Percentiles rank a stretch among this genome's conserved stretches.
phyloP scores from a whole-genome alignment of 805 yeast species.

The Blastobotrys attinorum region DNA sequence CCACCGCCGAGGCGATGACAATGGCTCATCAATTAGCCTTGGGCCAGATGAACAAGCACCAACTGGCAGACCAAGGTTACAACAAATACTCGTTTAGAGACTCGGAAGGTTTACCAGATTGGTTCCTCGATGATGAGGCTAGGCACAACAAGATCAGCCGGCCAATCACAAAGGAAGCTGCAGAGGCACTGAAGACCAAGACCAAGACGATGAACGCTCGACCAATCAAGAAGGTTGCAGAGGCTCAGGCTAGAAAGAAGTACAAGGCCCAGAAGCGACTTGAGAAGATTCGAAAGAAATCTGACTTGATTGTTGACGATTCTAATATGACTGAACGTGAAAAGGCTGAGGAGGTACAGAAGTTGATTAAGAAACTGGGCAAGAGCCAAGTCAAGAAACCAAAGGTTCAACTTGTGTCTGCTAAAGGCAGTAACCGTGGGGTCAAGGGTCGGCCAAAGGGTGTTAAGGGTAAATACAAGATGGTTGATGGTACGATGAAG shows the following conservation, averaged over 20 bases:
- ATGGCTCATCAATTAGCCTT: conserved; percentile 91
- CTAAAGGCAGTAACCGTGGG: conserved; percentile 78
- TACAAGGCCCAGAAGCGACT: conserved; percentile 81
- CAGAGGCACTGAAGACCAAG: conserved; percentile 66
- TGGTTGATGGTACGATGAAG: conserved; percentile 98
- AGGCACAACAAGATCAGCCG: conserved; percentile 73
- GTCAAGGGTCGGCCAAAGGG: conserved; percentile 95
- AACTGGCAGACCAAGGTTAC: conserved; percentile 85
- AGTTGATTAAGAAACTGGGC: conserved; percentile 71
- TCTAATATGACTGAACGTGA: conserved; percentile 82
- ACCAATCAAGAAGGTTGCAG: conserved; percentile 97
- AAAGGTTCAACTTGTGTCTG: conserved; percentile 81
- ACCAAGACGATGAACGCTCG: conserved; percentile 83
- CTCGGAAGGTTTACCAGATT: conserved; percentile 83
- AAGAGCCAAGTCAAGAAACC: conserved; percentile 68
- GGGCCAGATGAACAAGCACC: conserved; percentile 78
- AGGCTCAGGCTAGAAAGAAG: conserved; percentile 94
- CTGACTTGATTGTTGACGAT: conserved; percentile 85
- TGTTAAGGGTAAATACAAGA: conserved; percentile 93
- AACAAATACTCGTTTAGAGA: conserved; percentile 91
- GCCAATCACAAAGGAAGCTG: conserved; percentile 95
- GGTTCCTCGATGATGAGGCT: conserved; percentile 93
- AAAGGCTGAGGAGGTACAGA: conserved; percentile 87
- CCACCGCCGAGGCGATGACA: conserved; percentile 96
- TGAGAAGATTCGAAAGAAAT: conserved; percentile 86